phyloP scores from a whole-genome alignment of 768 basidiomycete genomes.

The Lyophyllum atratum region DNA sequence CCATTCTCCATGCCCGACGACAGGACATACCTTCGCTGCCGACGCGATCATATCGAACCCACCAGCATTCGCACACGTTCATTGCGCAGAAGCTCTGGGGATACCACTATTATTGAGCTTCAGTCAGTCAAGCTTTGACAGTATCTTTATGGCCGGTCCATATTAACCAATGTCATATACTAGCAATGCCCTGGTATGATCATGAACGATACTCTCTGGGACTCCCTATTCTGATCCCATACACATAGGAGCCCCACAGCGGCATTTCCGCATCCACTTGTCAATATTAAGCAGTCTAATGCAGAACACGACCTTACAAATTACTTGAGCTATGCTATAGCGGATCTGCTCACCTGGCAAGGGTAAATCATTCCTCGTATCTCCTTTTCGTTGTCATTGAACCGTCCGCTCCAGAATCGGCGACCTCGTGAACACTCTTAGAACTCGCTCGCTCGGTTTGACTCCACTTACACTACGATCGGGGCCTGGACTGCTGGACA shows the following conservation, averaged over 20 bases:
- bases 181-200: constrained; percentile 67
- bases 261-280: constrained; percentile 63
- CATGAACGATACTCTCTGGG: neutral
- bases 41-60: constrained; percentile 73
- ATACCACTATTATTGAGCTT: constrained; percentile 58
- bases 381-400: neutral
- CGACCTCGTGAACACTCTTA: constrained; percentile 60
- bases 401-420: constrained; percentile 43
- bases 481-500: constrained; percentile 53
- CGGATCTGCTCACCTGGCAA: constrained; percentile 62
- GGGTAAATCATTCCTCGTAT: constrained; percentile 37
- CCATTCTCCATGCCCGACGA: constrained; percentile 44
- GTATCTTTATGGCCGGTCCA: neutral
- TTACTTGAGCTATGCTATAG: constrained; percentile 58
- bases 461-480: constrained; percentile 47
- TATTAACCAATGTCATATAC: neutral
- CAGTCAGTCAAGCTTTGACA: constrained; percentile 40
- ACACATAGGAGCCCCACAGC: constrained; percentile 47
- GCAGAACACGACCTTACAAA: constrained; percentile 56
- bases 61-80: constrained; percentile 65
- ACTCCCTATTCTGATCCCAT: neutral
- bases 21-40: constrained; percentile 50
- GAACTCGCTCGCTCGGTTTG: constrained; percentile 49
- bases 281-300: constrained; percentile 57
- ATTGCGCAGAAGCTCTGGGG: constrained; percentile 65